Conservation (phyloP, 108 stramenopile genomes). For the Cylindrotheca closterium region DNA sequence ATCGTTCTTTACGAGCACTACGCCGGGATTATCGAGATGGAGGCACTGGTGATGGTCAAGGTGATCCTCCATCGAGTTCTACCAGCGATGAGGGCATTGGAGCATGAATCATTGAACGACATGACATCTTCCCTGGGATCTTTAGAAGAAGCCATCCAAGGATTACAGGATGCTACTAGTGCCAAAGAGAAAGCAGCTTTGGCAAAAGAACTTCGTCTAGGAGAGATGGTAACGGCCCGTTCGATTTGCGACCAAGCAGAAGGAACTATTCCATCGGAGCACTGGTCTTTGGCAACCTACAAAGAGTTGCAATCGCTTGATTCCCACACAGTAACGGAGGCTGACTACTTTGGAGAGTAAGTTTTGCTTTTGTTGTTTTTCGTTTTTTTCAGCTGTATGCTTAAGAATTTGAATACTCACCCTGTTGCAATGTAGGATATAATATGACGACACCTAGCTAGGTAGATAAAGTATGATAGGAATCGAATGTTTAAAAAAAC, state of each 20-base stretch:
- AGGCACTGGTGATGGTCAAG: slow-evolving; percentile 86
- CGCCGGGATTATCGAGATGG: slow-evolving; percentile 92
- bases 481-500: too few relatives aligned
- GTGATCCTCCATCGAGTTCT: slow-evolving; percentile 96
- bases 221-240: slow-evolving; percentile 93
- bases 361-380: background rate
- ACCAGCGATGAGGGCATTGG: slow-evolving; percentile 81
- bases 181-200: slow-evolving; percentile 75
- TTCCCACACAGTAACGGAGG: slow-evolving; percentile 49
- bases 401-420: too few relatives aligned
- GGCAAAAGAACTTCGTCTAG: slow-evolving; percentile 82
- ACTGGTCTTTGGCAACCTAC: slow-evolving; percentile 95
- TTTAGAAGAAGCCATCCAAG: slow-evolving; percentile 62
- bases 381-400: too few relatives aligned
- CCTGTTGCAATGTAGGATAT: too few relatives aligned
- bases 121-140: slow-evolving; percentile 65
- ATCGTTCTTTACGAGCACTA: slow-evolving; percentile 90
- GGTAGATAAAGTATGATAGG: too few relatives aligned
- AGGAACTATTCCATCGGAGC: slow-evolving; percentile 82
- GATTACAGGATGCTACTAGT: slow-evolving; percentile 62
- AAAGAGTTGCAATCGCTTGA: slow-evolving; percentile 93
- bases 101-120: slow-evolving; percentile 63
- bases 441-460: too few relatives aligned
- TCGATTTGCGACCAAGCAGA: slow-evolving; percentile 89
- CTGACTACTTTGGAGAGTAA: slow-evolving; percentile 50